These are phyloP conservation scores for Xeromyces bisporus DNA, from an alignment of 495 filamentous ascomycete genomes.

Conservation along the genomic window DNA sequence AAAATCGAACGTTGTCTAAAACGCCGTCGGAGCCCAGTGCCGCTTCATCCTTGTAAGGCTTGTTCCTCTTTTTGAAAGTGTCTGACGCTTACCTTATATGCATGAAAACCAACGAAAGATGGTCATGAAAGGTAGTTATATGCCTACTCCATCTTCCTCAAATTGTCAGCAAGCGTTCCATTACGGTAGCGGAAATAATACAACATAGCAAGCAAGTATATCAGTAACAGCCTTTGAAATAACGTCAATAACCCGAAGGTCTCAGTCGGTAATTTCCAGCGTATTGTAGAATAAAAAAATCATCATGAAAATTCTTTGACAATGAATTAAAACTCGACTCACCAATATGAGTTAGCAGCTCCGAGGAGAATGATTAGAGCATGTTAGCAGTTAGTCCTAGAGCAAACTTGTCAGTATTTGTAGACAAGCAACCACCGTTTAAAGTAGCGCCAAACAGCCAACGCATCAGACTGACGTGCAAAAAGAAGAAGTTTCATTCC, in stretches of 20 bases:
- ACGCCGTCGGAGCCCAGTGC: constrained; percentile 98
- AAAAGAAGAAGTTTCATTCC: constrained; percentile 83
- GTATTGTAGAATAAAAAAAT: constrained; percentile 62
- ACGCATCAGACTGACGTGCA: constrained; percentile 97
- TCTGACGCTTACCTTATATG: no score
- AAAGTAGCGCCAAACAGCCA: constrained; percentile 5
- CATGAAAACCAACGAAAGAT: no score
- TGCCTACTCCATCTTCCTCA: neutral
- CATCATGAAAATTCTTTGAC: constrained; percentile 44
- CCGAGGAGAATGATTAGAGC: neutral
- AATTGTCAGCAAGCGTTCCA: neutral
- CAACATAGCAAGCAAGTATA: constrained; percentile 5
- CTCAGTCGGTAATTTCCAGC: constrained; percentile 99
- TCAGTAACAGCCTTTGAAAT: constrained; percentile 87
- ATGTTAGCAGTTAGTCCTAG: constrained; percentile 3
- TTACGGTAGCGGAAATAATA: constrained; percentile 2
- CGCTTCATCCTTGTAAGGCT: constrained; percentile 71
- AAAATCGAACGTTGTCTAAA: constrained; percentile 31
- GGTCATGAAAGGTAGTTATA: neutral
- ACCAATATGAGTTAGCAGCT: constrained; percentile 16
- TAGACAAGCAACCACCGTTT: constrained; percentile 5
- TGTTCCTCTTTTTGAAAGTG: no score
- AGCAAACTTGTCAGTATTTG: constrained; percentile 3
- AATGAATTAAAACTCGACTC: constrained; percentile 7
- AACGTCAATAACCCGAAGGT: constrained; percentile 57